Evolutionary conservation across 2,329 filamentous ascomycete genomes (phyloP).

Genomic region (Pestalotiopsis sp.): DNA sequence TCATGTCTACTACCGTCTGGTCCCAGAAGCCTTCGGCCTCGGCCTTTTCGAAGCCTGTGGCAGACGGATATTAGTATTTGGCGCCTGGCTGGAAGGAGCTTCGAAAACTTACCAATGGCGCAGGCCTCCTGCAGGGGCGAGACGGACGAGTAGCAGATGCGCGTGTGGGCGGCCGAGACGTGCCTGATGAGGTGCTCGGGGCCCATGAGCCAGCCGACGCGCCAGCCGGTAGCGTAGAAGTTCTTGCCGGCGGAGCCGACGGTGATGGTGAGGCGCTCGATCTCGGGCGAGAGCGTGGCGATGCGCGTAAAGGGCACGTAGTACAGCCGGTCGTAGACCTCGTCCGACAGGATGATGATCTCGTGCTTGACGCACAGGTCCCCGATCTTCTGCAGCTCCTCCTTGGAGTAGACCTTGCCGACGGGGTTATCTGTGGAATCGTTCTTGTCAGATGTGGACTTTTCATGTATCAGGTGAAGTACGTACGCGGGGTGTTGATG

Average conservation of each 20-base stretch:
- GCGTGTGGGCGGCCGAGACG: conserved; percentile 88
- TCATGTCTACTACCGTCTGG: conserved; percentile 81
- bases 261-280: conserved; percentile 85
- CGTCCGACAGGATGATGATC: conserved; percentile 89
- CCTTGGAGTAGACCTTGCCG: conserved; percentile 87
- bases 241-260: conserved; percentile 97
- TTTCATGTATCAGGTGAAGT: not conserved
- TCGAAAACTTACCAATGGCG: conserved; percentile 63
- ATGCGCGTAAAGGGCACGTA: conserved; percentile 95
- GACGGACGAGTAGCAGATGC: conserved; percentile 94
- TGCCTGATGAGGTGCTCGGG: conserved; percentile 87
- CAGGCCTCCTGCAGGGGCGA: conserved; percentile 93
- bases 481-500: conserved; percentile 68
- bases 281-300: conserved; percentile 85
- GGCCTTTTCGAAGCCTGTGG: conserved; percentile 78
- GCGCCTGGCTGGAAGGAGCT: no score
- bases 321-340: conserved; percentile 93
- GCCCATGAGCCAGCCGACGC: conserved; percentile 92
- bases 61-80: conserved; percentile 2
- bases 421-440: conserved; percentile 73
- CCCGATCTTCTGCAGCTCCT: conserved; percentile 82
- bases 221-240: conserved; percentile 97
- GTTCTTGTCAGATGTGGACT: conserved; percentile 11
- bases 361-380: conserved; percentile 90
- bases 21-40: conserved; percentile 88